phyloP scores from a whole-genome alignment of 2,329 filamentous ascomycete species.

The Botrytis sinoallii region DNA sequence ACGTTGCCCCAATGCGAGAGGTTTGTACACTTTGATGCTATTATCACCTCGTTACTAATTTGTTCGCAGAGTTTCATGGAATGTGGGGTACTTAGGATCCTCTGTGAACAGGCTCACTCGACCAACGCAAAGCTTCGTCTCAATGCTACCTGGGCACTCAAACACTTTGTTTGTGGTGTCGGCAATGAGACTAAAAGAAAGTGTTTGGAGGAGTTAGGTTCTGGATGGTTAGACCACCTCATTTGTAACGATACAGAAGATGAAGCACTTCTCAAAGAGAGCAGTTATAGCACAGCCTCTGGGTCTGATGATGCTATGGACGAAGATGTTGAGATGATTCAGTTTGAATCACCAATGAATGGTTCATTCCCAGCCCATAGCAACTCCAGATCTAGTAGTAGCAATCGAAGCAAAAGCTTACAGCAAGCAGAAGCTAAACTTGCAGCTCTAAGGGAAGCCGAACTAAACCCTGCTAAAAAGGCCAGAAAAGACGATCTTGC shows the following conservation, averaged over 20 bases:
- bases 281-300: constrained; percentile 25
- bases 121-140: constrained; percentile 74
- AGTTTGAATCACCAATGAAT: constrained; percentile 40
- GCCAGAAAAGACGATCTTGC: constrained; percentile 74
- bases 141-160: constrained; percentile 89
- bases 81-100: constrained; percentile 67
- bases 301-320: constrained; percentile 46
- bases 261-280: constrained; percentile 43
- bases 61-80: constrained; percentile 62
- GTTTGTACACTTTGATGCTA: constrained; percentile 48
- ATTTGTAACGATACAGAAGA: constrained; percentile 65
- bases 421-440: constrained; percentile 51
- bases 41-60: constrained; percentile 15
- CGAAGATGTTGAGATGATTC: constrained; percentile 57
- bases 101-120: constrained; percentile 83
- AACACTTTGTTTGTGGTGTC: constrained; percentile 77
- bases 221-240: constrained; percentile 76
- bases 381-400: constrained; percentile 31
- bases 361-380: constrained; percentile 25
- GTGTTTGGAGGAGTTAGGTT: constrained; percentile 72
- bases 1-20: constrained; percentile 88
- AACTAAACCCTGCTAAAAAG: constrained; percentile 64
- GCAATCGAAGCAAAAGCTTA: constrained; percentile 39
- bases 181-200: constrained; percentile 70
- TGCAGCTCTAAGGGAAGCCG: constrained; percentile 56